Percentiles rank a stretch among this genome's conserved stretches.
phyloP scores from a whole-genome alignment of 768 basidiomycete genomes.

The Lepiota brunneoincarnata region DNA sequence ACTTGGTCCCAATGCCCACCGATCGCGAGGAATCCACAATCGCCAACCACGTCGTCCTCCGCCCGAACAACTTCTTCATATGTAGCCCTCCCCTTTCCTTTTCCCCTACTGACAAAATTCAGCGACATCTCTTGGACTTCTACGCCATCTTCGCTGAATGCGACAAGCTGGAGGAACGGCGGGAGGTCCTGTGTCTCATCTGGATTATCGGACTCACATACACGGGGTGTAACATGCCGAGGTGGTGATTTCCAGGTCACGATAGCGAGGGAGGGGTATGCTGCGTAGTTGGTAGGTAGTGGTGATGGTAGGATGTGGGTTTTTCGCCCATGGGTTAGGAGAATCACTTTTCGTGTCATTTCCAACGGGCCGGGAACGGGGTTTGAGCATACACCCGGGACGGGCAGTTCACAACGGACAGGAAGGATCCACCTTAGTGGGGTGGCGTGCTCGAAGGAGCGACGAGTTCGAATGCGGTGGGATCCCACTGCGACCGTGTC shows the following conservation, averaged over 20 bases:
- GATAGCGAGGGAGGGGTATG: constrained; percentile 48
- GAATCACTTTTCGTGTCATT: constrained; percentile 45
- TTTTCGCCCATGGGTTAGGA: constrained; percentile 67
- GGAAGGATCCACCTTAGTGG: constrained; percentile 47
- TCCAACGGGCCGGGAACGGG: constrained; percentile 9
- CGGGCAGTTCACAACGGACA: constrained; percentile 43
- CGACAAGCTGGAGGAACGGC: constrained; percentile 65
- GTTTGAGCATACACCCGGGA: constrained; percentile 22
- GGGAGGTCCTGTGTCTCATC: constrained; percentile 19
- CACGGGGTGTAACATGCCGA: constrained; percentile 49
- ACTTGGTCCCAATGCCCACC: constrained; percentile 52
- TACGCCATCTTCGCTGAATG: constrained; percentile 67
- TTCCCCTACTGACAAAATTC: constrained; percentile 43
- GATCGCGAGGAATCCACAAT: constrained; percentile 51
- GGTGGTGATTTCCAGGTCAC: constrained; percentile 61
- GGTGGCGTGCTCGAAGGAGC: constrained; percentile 27
- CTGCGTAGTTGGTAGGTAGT: constrained; percentile 49
- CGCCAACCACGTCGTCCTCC: constrained; percentile 65
- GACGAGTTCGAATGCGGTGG: constrained; percentile 25
- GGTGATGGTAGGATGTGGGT: constrained; percentile 71
- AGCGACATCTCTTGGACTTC: constrained; percentile 72
- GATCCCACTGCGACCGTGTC: constrained; percentile 22
- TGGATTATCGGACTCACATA: constrained; percentile 32
- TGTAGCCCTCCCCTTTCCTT: constrained; percentile 46
- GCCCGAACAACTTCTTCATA: constrained; percentile 48